Evolutionary conservation across 306 rosid genomes (phyloP), one percentile per base, ranked within the genome.

Genomic region (Nissolia schottii): DNA sequence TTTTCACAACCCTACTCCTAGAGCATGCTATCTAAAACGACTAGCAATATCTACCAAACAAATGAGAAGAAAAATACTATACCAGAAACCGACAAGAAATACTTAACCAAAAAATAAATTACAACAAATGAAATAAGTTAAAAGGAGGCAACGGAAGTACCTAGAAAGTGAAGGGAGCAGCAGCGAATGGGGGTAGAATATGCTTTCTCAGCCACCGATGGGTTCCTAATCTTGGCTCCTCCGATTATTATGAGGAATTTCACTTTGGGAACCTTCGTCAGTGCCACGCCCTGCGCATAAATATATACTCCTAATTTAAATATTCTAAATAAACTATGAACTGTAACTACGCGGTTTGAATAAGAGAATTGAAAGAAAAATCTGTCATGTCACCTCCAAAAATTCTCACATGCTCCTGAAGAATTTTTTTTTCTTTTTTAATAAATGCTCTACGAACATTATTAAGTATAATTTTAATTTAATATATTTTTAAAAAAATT

Each of bases 151-250:
- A 1, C 7, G 54, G 20, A 73, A 23, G 2, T 87, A 94, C 98
- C 97, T 59, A 89, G 56, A 75, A 94, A 94, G 64, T 94, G 98
- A 16, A 94, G 92, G 56, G 98, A 86, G 3, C 85, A 86, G 25
- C 90, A 85, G 3, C 32, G 14, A 71, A 94, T 82, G 19, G 85
- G 65, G 2, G 90, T 4, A 10, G 92, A 57, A 75, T 87, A 94
- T 16, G 98, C 96, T 49, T 87, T 81, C 13, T 80, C 89, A 15
- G 29, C 85, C 53, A 89, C 54, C 0, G 34, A 35, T 2, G 85
- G 71, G 5, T 88, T 64, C 79, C 16, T 75, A 22, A 89, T 83
- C 79, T 80, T 91, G 1, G 95, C 98, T 4, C 98, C 97, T 66
- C 95, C 93, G 6, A 94, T 71, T n/a, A 94, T 85, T 38, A 94